Evolutionary conservation across 805 yeast species (phyloP).

Genomic region (Metschnikowia chrysomelidarum): DNA sequence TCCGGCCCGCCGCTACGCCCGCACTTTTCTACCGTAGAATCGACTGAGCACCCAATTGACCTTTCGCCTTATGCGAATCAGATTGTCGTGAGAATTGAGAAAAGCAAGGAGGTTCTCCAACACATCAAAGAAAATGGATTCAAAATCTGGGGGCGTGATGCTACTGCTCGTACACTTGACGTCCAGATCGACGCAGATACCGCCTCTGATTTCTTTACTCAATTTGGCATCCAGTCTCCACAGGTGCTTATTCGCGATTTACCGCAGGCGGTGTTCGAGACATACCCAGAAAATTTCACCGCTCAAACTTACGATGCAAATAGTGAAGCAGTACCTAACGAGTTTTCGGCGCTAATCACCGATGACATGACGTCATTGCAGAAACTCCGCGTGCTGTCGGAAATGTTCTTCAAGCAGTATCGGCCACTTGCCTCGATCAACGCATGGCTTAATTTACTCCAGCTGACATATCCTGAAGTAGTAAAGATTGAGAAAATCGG

Average conservation of each 20-base stretch:
- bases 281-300: conserved; percentile 40
- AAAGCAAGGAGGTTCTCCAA: conserved; percentile 20
- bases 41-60: conserved; percentile 37
- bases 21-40: conserved; percentile 32
- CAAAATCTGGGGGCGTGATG: conserved; percentile 50
- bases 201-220: conserved; percentile 15
- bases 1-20: conserved; percentile 8
- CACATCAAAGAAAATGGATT: conserved; percentile 18
- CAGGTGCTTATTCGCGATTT: conserved; percentile 54
- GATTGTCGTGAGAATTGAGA: conserved; percentile 44
- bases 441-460: conserved; percentile 65
- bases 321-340: conserved; percentile 27
- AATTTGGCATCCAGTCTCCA: conserved; percentile 23
- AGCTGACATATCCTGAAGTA: conserved; percentile 60
- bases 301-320: conserved; percentile 41
- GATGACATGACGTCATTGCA: conserved; percentile 10
- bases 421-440: conserved; percentile 67
- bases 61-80: conserved; percentile 41
- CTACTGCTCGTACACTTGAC: conserved; percentile 46
- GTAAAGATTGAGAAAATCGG: conserved; percentile 71
- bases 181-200: conserved; percentile 27
- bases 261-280: conserved; percentile 53
- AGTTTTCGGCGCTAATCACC: conserved; percentile 1
- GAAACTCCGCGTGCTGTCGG: conserved; percentile 26
- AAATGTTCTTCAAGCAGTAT: conserved; percentile 68